Conservation (phyloP, 352 stramenopile species). For the Poterioochromonas sp. region DNA sequence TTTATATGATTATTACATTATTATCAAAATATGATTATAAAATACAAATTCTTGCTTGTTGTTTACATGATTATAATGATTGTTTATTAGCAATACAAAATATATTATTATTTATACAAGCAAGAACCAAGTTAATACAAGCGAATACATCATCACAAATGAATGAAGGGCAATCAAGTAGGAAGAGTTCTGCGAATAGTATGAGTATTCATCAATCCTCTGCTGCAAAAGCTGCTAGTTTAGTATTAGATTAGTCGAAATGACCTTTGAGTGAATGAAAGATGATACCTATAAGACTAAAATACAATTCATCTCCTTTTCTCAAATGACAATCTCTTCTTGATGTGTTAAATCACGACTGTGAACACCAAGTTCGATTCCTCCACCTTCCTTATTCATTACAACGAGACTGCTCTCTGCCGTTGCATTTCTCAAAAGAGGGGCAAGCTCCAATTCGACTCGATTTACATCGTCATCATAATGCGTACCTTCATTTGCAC, state of each 20-base stretch:
- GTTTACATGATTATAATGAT: constrained; percentile 22
- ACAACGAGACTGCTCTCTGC: no score
- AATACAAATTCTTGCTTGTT: background rate
- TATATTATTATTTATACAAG: background rate
- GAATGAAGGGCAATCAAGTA: no score
- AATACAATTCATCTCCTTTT: background rate
- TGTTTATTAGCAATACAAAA: background rate
- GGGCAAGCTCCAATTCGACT: no score
- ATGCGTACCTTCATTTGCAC: no score
- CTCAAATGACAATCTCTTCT: constrained; percentile 1
- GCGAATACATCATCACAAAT: no score
- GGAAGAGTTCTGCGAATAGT: background rate
- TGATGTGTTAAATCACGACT: no score
- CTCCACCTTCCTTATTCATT: no score
- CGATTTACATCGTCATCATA: no score
- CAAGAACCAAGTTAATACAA: background rate
- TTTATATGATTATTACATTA: background rate
- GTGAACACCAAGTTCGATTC: no score
- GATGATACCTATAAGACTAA: background rate
- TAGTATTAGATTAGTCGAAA: background rate
- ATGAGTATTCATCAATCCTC: background rate
- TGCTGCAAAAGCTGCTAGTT: background rate
- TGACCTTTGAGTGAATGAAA: background rate
- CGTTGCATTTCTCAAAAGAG: no score
- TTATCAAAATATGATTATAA: background rate